Conservation (phyloP, 2,329 filamentous ascomycete genomes). For the Aspergillus pseudoterreus region DNA sequence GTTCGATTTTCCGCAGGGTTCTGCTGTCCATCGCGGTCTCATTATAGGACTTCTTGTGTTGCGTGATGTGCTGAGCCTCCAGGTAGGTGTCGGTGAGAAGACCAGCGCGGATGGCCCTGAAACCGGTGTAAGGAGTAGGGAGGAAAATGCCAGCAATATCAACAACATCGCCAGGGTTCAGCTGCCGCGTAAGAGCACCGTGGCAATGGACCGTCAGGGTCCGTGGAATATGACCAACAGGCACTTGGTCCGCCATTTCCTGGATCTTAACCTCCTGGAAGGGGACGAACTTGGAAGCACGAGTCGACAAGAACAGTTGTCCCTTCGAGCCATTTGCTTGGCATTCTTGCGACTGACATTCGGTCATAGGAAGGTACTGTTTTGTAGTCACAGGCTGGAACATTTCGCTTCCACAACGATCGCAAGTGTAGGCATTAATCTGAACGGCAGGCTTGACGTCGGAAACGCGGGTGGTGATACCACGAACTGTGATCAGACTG, state of each 20-base stretch:
- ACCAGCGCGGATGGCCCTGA: constrained; percentile 92
- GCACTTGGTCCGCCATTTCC: constrained; percentile 98
- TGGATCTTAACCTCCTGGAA: constrained; percentile 99
- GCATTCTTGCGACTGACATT: constrained; percentile 89
- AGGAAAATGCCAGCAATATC: constrained; percentile 95
- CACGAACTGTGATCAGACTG: constrained; percentile 86
- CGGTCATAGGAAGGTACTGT: constrained; percentile 79
- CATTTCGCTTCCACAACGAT: constrained; percentile 92
- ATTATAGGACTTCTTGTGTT: constrained; percentile 98
- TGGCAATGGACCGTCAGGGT: constrained; percentile 87
- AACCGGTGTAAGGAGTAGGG: constrained; percentile 97
- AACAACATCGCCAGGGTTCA: constrained; percentile 91
- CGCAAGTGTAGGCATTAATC: constrained; percentile 96
- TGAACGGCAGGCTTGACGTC: constrained; percentile 98
- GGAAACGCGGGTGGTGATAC: constrained; percentile 90
- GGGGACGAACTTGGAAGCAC: constrained; percentile 92
- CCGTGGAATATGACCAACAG: constrained; percentile 93
- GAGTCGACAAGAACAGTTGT: constrained; percentile 88
- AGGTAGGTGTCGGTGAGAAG: constrained; percentile 96
- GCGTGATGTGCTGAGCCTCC: constrained; percentile 86
- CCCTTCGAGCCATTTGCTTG: constrained; percentile 86
- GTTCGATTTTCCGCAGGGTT: constrained; percentile 78
- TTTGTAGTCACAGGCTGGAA: constrained; percentile 94
- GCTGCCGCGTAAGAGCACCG: constrained; percentile 76
- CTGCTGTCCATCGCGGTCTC: constrained; percentile 80